Base-by-base conservation (phyloP, 306 rosid species). In the Prunus armeniaca region DNA sequence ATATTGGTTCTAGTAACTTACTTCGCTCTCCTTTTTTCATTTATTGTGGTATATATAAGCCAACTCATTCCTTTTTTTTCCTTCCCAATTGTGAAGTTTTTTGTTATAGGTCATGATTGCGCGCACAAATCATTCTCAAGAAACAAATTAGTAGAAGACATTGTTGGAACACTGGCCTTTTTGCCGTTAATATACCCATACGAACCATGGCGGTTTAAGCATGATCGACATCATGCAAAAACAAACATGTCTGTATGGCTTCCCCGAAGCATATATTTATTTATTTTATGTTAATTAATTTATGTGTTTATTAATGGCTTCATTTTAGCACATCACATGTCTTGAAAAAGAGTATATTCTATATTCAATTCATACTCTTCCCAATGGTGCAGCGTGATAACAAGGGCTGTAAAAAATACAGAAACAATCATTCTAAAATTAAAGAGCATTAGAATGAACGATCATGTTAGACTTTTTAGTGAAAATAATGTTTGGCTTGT, bases 161-260 rank as follows among this genome's bases (percentile, higher is more conserved):
- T 95, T 76, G 93, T 95, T 82, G 97, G 99, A 71, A 95, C 97
- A 60, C 82, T 95, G 82, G 97, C 97, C 65, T 95, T 95, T 84
- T 62, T 95, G 92, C 97, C 97, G 3, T 82, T 92, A 70, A 88
- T 95, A 81, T 95, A 95, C 84, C 99, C 99, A 76, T 95, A 88
- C 20, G 99, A 95, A 82, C 92, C 99, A 27, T 95, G 99, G 99
- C 84, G 99, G 82, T 95, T 95, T 81, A 92, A 95, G 89, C 99
- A 95, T 62, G 99, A 95, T 64, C 89, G 82, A 58, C 97, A 95
- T 86, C 99, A 95, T 87, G 99, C 99, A 55, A 95, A 92, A 86
- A 95, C 99, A 79, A 95, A 95, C 88, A 92, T 95, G 99, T 95
- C 73, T 73, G 95, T 62, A n/a, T 30, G 49, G 41, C 50, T 73